Evolutionary conservation across 192 early-diverging fungal species (phyloP).

Genomic region (Neocallimastix lanati): DNA sequence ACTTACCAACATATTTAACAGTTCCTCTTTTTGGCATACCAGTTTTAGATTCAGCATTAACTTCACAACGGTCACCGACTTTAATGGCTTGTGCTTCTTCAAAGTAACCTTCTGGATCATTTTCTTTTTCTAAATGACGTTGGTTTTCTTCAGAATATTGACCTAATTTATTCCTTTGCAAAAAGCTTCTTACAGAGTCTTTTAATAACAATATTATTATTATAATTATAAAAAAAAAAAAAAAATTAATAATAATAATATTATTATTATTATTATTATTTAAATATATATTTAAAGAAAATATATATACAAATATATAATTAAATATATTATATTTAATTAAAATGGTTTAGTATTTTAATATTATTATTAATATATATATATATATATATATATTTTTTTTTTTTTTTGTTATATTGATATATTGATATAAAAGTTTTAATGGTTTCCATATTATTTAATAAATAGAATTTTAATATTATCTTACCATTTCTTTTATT

Average conservation of each 20-base stretch:
- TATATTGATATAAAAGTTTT: too few species aligned
- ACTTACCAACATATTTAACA: conserved; percentile 54
- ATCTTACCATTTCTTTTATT: conserved; percentile 45
- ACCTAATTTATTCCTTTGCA: conserved; percentile 72
- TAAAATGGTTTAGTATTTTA: too few species aligned
- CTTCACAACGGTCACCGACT: conserved; percentile 68
- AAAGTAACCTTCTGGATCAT: conserved; percentile 21
- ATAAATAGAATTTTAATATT: too few species aligned
- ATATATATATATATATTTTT: too few species aligned
- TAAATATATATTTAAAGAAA: too few species aligned
- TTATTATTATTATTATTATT: too few species aligned
- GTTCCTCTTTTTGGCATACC: conserved; percentile 25
- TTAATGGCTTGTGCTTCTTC: conserved; percentile 45
- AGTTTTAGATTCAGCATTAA: conserved; percentile 34
- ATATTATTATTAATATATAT: too few species aligned
- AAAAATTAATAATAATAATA: background rate
- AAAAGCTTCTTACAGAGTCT: conserved; percentile 80
- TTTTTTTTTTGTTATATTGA: too few species aligned
- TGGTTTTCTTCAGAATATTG: conserved; percentile 48
- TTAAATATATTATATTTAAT: too few species aligned
- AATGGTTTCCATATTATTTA: too few species aligned
- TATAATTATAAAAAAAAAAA: background rate
- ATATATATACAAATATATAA: too few species aligned
- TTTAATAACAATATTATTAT: background rate
- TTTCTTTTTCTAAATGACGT: conserved; percentile 3